Evolutionary conservation across 2,329 filamentous ascomycete species (phyloP).

Genomic region (Xylariaceae sp.): DNA sequence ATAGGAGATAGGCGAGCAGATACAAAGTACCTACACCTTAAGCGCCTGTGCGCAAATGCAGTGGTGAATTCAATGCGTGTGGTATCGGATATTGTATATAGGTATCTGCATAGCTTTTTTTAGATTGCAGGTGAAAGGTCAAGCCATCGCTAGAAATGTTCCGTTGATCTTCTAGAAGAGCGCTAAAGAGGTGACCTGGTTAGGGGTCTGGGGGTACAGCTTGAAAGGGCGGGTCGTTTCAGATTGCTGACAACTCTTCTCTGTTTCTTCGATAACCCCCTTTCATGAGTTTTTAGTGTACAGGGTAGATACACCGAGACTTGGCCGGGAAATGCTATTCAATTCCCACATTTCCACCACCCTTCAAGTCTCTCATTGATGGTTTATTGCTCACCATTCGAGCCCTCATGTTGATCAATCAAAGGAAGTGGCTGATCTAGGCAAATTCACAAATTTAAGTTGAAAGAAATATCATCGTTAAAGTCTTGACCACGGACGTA

Average conservation of each 20-base stretch:
- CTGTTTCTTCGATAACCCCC: conserved; percentile 19
- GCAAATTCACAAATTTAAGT: no score
- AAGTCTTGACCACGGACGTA: no score
- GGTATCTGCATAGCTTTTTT: conserved; percentile 8
- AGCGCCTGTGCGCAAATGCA: conserved; percentile 17
- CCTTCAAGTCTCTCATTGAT: no score
- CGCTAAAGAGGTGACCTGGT: conserved; percentile 10
- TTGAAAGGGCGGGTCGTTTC: conserved; percentile 15
- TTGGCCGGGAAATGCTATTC: no score
- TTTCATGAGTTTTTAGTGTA: conserved; percentile 10
- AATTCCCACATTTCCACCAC: no score
- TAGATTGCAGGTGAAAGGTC: conserved; percentile 16
- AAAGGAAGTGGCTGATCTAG: no score
- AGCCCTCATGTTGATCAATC: no score
- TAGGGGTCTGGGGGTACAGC: conserved; percentile 1
- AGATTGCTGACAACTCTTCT: conserved; percentile 21
- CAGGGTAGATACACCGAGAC: conserved; percentile 6
- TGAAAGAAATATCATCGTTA: no score
- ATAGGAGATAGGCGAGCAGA: background rate
- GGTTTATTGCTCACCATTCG: no score
- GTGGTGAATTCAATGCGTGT: no score
- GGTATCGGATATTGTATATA: no score
- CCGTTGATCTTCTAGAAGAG: conserved; percentile 31
- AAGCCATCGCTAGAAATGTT: conserved; percentile 15
- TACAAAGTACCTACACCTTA: no score